phyloP scores from a whole-genome alignment of 257 asterid genomes.

The Nyctanthes arbortristis region DNA sequence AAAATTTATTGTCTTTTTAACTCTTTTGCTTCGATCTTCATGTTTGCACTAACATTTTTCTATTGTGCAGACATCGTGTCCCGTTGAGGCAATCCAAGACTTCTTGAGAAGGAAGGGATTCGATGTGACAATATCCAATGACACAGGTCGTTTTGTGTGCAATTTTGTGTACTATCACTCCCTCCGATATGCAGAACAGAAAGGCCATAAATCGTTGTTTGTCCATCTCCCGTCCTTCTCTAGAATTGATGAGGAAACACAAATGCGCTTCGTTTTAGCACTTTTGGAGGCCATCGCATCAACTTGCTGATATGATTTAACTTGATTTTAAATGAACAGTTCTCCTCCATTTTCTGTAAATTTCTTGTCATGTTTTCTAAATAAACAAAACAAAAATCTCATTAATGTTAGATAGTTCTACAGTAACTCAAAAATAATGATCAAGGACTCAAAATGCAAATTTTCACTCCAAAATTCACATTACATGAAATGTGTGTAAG shows the following conservation, averaged over 20 bases:
- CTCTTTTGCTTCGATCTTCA: neutral
- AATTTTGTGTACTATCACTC: slow-evolving; percentile 66
- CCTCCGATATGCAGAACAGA: slow-evolving; percentile 47
- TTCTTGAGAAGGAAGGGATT: slow-evolving; percentile 41
- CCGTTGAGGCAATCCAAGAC: slow-evolving; percentile 37
- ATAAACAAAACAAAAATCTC: neutral
- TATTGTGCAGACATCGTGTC: slow-evolving; percentile 48
- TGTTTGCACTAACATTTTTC: neutral
- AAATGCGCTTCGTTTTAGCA: slow-evolving; percentile 43
- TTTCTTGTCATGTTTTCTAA: neutral
- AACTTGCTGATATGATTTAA: slow-evolving; percentile 30
- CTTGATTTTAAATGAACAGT: neutral
- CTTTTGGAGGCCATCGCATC: slow-evolving; percentile 56
- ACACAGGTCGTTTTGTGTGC: slow-evolving; percentile 67
- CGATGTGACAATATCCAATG: slow-evolving; percentile 41
- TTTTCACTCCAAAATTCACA: no score
- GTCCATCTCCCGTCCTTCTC: slow-evolving; percentile 58
- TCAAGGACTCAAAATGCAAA: no score
- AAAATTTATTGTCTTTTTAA: no score
- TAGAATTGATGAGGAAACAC: slow-evolving; percentile 35
- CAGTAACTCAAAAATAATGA: no score
- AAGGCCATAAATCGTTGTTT: slow-evolving; percentile 53
- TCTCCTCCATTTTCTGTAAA: neutral
- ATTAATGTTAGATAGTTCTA: no score
- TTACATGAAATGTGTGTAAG: no score